A percentile compares a stretch with the other conserved stretches of the same genome.
Conservation (phyloP, 495 filamentous ascomycete genomes). For the Lasiosphaeria hispida region DNA sequence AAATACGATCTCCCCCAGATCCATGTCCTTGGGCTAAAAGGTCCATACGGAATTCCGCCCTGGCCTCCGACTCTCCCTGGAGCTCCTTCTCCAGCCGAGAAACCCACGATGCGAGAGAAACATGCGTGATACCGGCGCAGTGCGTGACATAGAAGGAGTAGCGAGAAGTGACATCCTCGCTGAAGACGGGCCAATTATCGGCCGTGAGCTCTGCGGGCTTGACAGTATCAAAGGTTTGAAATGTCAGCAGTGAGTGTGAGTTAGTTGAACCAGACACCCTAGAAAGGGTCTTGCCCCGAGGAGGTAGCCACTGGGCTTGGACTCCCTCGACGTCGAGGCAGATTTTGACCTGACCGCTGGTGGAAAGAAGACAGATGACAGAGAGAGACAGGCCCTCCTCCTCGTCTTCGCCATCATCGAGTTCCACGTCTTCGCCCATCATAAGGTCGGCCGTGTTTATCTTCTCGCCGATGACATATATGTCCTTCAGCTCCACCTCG, state of each 20-base stretch:
- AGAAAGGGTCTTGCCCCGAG: slow-evolving; percentile 43
- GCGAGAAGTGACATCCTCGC: slow-evolving; percentile 64
- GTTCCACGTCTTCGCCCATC: slow-evolving; percentile 58
- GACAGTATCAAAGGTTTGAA: slow-evolving; percentile 61
- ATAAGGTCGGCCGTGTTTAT: slow-evolving; percentile 57
- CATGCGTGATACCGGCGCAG: slow-evolving; percentile 62
- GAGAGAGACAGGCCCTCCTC: slow-evolving; percentile 67
- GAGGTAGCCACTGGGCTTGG: slow-evolving; percentile 82
- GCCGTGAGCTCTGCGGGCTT: slow-evolving; percentile 48
- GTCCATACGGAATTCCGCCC: slow-evolving; percentile 70
- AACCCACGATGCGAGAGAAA: slow-evolving; percentile 73
- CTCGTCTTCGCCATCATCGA: slow-evolving; percentile 53
- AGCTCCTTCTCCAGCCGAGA: slow-evolving; percentile 75
- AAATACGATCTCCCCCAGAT: slow-evolving; percentile 59
- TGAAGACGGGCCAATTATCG: slow-evolving; percentile 70
- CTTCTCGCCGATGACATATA: slow-evolving; percentile 52
- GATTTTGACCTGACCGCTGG: slow-evolving; percentile 68
- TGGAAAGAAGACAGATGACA: slow-evolving; percentile 72
- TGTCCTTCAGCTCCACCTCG: slow-evolving; percentile 59
- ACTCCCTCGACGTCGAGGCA: slow-evolving; percentile 79
- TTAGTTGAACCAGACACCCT: slow-evolving; percentile 26
- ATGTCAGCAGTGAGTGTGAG: slow-evolving; percentile 44
- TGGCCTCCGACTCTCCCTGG: slow-evolving; percentile 58
- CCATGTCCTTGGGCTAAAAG: slow-evolving; percentile 62
- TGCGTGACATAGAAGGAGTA: slow-evolving; percentile 80